Base-by-base conservation (phyloP, 352 stramenopile species). In the Phytophthora citricola region DNA sequence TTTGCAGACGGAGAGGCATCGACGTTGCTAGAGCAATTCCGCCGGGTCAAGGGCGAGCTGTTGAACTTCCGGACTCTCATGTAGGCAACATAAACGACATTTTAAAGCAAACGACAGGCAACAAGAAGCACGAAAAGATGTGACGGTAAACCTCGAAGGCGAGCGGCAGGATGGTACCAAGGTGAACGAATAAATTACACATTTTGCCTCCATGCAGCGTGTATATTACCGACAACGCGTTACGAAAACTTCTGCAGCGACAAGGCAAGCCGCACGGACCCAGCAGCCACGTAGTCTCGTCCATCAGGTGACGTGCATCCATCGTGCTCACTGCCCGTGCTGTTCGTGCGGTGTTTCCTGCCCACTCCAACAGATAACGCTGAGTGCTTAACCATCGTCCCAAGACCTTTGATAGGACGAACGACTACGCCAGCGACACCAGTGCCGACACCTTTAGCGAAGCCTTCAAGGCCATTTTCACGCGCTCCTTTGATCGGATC, bases 401-500 rank as follows among this genome's bases (percentile, higher is more conserved):
- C 84, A 38, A 94, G 66, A 4, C 85, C 85, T 48, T 89, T 81
- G 49, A 92, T 90, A 8, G 85, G 85, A 5, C 78, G 80, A 39
- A 89, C 90, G 24, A 94, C 76, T 12, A 90, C 81, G 27, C 85
- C 85, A 2, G 74, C 83, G 24, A 94, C 74, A n/a, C 86, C 86
- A 8, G 66, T 83, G 10, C 84, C 82, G 2, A 94, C 73, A 29
- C 84, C 86, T 55, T 91, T 92, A 15, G 86, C 86, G 32, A 94
- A 92, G 4, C 84, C 86, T 20, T 85, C 83, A 32, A 92, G 44
- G 4, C 86, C 86, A 9, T 85, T 88, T 58, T 86, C 73, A 60
- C 88, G 89, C 22, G 86, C 86, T 50, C 84, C 86, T 55, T 81
- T 80, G 64, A 94, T 92, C 46, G 84, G 86, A 38, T 94, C 84